Evolutionary conservation across 2,329 filamentous ascomycete genomes (phyloP), one percentile per base, ranked within the genome.

Genomic region (Colletotrichum musae): DNA sequence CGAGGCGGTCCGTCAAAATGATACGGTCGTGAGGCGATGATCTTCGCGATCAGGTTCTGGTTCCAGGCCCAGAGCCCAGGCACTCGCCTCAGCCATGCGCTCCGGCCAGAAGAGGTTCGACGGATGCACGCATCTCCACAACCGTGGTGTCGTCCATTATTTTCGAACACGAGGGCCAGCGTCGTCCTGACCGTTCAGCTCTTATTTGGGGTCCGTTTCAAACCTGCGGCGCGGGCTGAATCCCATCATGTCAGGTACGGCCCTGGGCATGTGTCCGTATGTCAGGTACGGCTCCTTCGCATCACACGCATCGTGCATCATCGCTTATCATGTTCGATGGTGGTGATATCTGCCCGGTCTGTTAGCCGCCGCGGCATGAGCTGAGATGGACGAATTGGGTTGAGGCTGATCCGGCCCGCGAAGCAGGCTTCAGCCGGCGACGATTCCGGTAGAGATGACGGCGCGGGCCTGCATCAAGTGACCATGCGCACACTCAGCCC

Each of bases 151-250:
- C 7, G n/a, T 54, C 21, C 48, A 24, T 68, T 68, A 51, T 65
- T 59, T 65, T 56, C 16, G 61, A 59, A 64, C 61, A 65, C 62
- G 66, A 66, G 62, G 26, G 48, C 47, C 16, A 24, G 36, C 21
- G 26, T 24, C 52, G 41, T 24, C 15, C 13, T 9, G 21, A 28
- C 39, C 28, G 41, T 59, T 57, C 66, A 66, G 56, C 66, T 64
- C 24, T 15, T 41, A 3, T 7, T 68, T 58, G 60, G 54, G 60
- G 26, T 56, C 60, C 50, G 39, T 68, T 48, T 68, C 47, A 43
- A 64, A 7, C 39, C 28, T 41, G 54, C 41, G 41, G 32, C 48
- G 21, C 41, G 5, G 59, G 53, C 7, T 21, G 24, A 52, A 45
- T 36, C 32, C 15, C 13, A 7, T n/a, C 41, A 43, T 43, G 41